phyloP scores from a whole-genome alignment of 441 rosid species.

The Mallotus japonicus region DNA sequence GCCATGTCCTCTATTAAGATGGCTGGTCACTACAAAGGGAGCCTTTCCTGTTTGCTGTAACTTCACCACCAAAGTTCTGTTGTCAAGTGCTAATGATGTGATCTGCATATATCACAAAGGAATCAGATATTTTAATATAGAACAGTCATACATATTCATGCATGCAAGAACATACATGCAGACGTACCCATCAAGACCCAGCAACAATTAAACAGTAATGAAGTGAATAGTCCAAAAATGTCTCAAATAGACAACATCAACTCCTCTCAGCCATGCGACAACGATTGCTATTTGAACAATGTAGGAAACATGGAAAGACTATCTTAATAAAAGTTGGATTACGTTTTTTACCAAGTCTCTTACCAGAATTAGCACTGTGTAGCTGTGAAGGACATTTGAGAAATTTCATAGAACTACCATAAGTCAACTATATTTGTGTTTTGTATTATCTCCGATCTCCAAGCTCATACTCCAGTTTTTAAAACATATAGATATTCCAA shows the following conservation, averaged over 20 bases:
- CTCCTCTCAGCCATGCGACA: neutral
- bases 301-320: neutral
- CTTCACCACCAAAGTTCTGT: slow-evolving; percentile 51
- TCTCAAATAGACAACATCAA: neutral
- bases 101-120: slow-evolving; percentile 43
- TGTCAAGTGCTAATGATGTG: slow-evolving; percentile 55
- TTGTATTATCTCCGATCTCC: neutral
- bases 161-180: neutral
- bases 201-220: neutral
- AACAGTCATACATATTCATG: neutral
- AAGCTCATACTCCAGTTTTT: neutral
- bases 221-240: neutral
- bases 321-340: too few species aligned
- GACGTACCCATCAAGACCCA: neutral
- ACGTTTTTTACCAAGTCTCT: too few species aligned
- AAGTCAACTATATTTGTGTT: neutral
- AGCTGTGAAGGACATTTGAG: neutral
- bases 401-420: neutral
- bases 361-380: too few species aligned
- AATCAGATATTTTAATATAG: neutral
- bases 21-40: slow-evolving; percentile 20
- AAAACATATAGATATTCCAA: neutral
- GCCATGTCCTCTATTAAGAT: slow-evolving; percentile 18
- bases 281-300: neutral
- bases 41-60: slow-evolving; percentile 47